These are phyloP conservation scores for Knoxdaviesia capensis DNA, from an alignment of 2,329 filamentous ascomycete species.

Conservation along the genomic window DNA sequence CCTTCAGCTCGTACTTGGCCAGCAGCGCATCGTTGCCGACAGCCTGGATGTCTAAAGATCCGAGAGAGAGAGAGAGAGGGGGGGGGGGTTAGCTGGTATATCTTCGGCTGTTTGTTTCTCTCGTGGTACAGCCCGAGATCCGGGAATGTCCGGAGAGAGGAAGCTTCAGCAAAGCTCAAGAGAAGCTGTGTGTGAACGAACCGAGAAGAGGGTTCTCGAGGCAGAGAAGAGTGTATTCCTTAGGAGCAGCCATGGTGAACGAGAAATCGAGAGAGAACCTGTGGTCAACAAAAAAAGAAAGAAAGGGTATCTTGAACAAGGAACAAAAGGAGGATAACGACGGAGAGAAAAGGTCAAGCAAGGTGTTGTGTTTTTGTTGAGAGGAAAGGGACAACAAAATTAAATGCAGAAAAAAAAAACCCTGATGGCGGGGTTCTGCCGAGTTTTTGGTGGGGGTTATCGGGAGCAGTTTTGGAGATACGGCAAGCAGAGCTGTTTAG, in stretches of 20 bases:
- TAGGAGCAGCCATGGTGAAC: constrained; percentile 46
- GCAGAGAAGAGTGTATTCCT: constrained; percentile 77
- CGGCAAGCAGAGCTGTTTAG: too few relatives aligned
- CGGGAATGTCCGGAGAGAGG: too few relatives aligned
- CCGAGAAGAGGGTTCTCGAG: constrained; percentile 95
- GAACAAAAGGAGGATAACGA: neutral
- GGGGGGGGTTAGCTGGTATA: neutral
- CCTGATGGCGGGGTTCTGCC: too few relatives aligned
- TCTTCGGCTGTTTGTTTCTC: neutral
- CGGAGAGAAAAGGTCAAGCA: too few relatives aligned
- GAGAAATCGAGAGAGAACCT: neutral
- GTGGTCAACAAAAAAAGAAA: constrained; percentile 1
- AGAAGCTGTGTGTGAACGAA: constrained; percentile 20
- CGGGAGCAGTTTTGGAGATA: too few relatives aligned
- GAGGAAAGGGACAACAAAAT: neutral
- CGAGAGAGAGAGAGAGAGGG: neutral
- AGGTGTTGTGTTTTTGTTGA: neutral
- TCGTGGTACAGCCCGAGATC: too few relatives aligned
- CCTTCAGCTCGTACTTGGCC: constrained; percentile 81
- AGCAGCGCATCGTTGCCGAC: constrained; percentile 65
- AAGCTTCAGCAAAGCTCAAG: neutral
- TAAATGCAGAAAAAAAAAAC: neutral
- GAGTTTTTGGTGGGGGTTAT: too few relatives aligned
- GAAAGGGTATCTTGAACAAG: neutral
- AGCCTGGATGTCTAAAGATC: constrained; percentile 47